phyloP scores from a whole-genome alignment of 768 basidiomycete genomes.

The Auriculariales sp. region DNA sequence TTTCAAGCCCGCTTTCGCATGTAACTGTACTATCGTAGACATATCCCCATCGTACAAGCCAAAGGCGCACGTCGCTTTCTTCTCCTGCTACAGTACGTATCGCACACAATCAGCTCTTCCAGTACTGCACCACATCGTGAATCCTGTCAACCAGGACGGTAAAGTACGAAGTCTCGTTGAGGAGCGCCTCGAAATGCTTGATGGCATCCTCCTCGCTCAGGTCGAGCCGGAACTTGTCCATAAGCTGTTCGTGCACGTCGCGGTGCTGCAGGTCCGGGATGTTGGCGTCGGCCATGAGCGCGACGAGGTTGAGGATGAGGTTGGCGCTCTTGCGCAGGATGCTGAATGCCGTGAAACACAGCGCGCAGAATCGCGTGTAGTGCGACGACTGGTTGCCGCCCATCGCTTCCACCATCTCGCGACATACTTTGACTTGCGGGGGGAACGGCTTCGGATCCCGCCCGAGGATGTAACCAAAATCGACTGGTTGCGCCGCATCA shows the following conservation, averaged over 20 bases:
- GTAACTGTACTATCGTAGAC: too few species aligned
- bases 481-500: too few species aligned
- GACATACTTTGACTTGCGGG: constrained; percentile 95
- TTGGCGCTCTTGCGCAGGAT: constrained; percentile 94
- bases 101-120: constrained; percentile 65
- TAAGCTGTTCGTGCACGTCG: constrained; percentile 76
- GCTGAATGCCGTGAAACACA: constrained; percentile 96
- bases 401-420: constrained; percentile 99
- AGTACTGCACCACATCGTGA: constrained; percentile 82
- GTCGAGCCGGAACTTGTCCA: constrained; percentile 92
- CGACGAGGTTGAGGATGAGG: constrained; percentile 88
- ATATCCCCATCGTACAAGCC: too few species aligned
- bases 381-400: constrained; percentile 94
- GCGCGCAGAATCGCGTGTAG: constrained; percentile 88
- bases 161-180: constrained; percentile 92
- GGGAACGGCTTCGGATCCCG: constrained; percentile 96
- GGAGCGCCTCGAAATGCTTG: constrained; percentile 83
- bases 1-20: too few species aligned
- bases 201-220: constrained; percentile 94
- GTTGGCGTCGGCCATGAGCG: constrained; percentile 94
- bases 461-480: constrained; percentile 96
- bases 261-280: constrained; percentile 94
- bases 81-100: too few species aligned
- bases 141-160: constrained; percentile 88
- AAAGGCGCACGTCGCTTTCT: too few species aligned